Base-by-base conservation (phyloP, 1,284 basidiomycete species). In the Anthracocystis setariae region DNA sequence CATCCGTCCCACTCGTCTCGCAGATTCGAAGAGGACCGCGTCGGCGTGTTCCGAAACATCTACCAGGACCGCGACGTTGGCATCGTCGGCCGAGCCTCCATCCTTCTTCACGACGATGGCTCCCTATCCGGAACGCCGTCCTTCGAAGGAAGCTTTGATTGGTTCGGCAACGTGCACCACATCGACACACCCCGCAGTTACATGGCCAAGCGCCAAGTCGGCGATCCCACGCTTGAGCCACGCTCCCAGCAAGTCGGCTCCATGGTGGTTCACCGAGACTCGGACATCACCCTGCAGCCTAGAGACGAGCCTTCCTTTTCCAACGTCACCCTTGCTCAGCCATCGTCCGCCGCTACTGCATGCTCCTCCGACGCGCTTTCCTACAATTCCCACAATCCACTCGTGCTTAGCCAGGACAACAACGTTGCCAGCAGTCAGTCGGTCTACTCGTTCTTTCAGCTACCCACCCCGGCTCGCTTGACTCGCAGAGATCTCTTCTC, bases 121-220 rank as follows among this genome's bases (percentile, higher is more conserved):
- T 53, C 65, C 17, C 37, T 55, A 8, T 72, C 70, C 3, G 71
- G 76, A 10, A 40, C 37, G 8, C 76, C 74, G 18, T 45, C 42
- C 21, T 77, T 79, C 38, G 67, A 78, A 44, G 78, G 78, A 42
- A 72, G 64, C 42, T 79, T 79, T 40, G 66, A 69, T 40, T 78
- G 76, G 76, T 50, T 65, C 24, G 76, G 74, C 46, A 78, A 79
- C 52, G 63, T 69, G 15, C 78, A 79, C 42, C 59, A 62, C 48
- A 61, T 79, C 53, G 66, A 71, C 23, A 51, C 62, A 13, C 55
- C 72, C 3, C n/a, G 23, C 1, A 66, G 52, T 46, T 79, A 77
- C 58, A 18, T 61, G 18, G 45, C 65, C 21, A 68, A 60, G 39
- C 54, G 73, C n/a, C 67, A 64, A 12, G 15, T 29, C 1, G 40